These are phyloP conservation scores for Abrus precatorius DNA, from an alignment of 306 rosid species.

Conservation along the genomic window DNA sequence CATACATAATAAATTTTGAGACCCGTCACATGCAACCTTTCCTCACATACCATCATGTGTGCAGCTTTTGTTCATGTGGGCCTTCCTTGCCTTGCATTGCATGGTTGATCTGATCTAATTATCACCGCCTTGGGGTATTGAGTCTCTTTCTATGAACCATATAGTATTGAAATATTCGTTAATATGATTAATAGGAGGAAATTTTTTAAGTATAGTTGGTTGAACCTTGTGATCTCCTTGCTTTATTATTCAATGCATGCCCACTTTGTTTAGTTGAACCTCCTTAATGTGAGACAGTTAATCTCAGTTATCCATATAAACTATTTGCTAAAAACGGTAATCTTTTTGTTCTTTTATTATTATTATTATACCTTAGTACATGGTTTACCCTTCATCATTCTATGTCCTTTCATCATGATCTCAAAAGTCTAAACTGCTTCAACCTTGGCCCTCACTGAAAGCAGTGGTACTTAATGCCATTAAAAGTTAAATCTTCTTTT, in stretches of 20 bases:
- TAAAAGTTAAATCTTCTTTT: constrained; percentile 54
- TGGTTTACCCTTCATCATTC: constrained; percentile 32
- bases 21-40: constrained; percentile 59
- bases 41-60: constrained; percentile 36
- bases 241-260: constrained; percentile 9
- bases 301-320: constrained; percentile 27
- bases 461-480: constrained; percentile 51
- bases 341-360: constrained; percentile 11
- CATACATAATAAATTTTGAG: constrained; percentile 42
- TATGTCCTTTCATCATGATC: constrained; percentile 25
- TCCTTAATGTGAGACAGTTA: constrained; percentile 43
- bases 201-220: not conserved
- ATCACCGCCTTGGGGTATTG: constrained; percentile 34
- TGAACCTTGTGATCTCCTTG: constrained; percentile 36
- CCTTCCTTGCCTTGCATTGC: constrained; percentile 49
- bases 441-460: constrained; percentile 49
- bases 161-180: constrained; percentile 11
- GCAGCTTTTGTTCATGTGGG: constrained; percentile 53
- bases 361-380: not conserved
- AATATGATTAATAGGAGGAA: constrained; percentile 18
- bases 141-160: constrained; percentile 43
- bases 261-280: constrained; percentile 36
- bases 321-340: constrained; percentile 35
- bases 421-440: constrained; percentile 37
- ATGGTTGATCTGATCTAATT: constrained; percentile 38